Evolutionary conservation across 2,329 filamentous ascomycete genomes (phyloP), one percentile per base, ranked within the genome.

Genomic region (Penicillium aurantiogriseum): DNA sequence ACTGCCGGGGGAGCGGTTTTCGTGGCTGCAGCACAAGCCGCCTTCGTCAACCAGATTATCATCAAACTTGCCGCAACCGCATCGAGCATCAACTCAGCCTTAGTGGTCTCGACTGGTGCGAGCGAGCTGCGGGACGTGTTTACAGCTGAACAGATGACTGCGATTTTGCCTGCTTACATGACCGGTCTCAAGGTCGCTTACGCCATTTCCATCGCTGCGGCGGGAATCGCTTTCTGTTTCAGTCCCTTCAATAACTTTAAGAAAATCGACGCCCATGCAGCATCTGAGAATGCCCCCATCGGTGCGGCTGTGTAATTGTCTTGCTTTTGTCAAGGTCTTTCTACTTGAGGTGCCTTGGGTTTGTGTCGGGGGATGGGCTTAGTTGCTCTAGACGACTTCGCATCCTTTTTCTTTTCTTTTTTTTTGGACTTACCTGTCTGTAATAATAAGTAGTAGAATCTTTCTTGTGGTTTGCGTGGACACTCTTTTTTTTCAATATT

Each of bases 1-100:
- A 54, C 56, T 17, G 51, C 54, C 10, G 56, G 56, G 4, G 38
- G 36, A 38, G 44, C 57, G 9, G n/a, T 57, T 44, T 50, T 54
- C 15, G 38, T 57, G n/a, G 19, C 57, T 36, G 54, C 54, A n/a
- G 57, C 49, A 33, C 54, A 60, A 40, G 19, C 46, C 39, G 57
- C 48, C 29, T 54, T 60, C 29, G 44, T 54, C 45, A 57, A 60
- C 40, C 50, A 54, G 39, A 43, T 57, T 17, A 23, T 42, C 21
- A 15, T 23, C 39, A 8, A 42, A 8, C 5, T 42, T 17, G 11
- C 11, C 39, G 13, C 11, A 17, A 17, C 38, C 6, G 38, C 38
- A 40, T 5, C 39, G 11, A 17, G 39, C 13, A 42, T 25, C 39
- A 25, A 42, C 39, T 23, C 39, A 23, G 19, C 39, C 39, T 42